phyloP scores from a whole-genome alignment of 2,329 filamentous ascomycete species.

The Gaeumannomyces sp. region DNA sequence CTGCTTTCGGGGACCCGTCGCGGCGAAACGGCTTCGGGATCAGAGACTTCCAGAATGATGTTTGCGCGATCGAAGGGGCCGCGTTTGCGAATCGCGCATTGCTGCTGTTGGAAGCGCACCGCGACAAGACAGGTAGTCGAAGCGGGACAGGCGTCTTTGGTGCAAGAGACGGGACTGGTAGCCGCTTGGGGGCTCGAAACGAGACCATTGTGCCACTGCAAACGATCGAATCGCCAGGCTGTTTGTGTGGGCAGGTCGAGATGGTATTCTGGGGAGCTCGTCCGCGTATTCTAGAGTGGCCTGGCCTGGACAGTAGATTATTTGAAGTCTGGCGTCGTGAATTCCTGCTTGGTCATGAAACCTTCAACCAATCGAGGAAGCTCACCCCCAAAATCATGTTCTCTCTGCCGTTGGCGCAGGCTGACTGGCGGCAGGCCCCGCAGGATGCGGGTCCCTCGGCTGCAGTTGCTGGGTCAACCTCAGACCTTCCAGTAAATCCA shows the following conservation, averaged over 20 bases:
- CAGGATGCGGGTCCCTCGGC: not conserved
- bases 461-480: not conserved
- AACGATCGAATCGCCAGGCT: not conserved
- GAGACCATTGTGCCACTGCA: not conserved
- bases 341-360: not conserved
- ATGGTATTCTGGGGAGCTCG: too few relatives aligned
- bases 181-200: not conserved
- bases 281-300: too few relatives aligned
- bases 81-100: constrained; percentile 14
- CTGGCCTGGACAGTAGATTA: too few relatives aligned
- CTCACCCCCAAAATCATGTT: not conserved
- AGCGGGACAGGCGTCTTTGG: not conserved
- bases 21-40: constrained; percentile 61
- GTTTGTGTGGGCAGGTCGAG: not conserved
- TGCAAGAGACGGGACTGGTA: not conserved
- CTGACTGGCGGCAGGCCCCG: too few relatives aligned
- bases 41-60: constrained; percentile 62
- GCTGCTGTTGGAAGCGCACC: not conserved
- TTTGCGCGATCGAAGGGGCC: constrained; percentile 22
- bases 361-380: too few relatives aligned
- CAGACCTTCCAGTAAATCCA: not conserved
- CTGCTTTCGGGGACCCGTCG: constrained; percentile 30
- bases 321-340: not conserved
- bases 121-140: not conserved
- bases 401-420: not conserved